Evolutionary conservation across 805 yeast species (phyloP), one percentile per base, ranked within the genome.

Genomic region (Candida namnaoensis): DNA sequence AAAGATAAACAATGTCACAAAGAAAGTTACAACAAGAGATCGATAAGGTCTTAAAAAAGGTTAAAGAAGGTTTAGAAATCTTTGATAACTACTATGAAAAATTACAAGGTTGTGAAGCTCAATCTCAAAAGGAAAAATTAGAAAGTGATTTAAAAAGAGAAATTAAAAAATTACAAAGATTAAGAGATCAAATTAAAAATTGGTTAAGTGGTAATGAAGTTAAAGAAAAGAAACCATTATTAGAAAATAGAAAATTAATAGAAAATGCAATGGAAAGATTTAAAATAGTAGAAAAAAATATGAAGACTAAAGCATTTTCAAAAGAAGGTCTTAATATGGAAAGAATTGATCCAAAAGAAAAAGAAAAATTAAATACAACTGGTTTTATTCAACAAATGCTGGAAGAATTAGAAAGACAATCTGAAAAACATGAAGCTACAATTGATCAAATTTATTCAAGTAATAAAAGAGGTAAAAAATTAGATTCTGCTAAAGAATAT

Each of bases 141-240:
- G 99, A 93, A 60, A 74, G 80, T 46, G 99, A 91, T 59, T 70
- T 91, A 58, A 90, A 93, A 66, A 82, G 93, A 54, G 98, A 93
- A 62, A 90, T 93, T 63, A 91, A 93, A 64, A 91, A 88, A 62
- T 71, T 91, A 44, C 99, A 91, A 60, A 78, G 96, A 59, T 80
- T 83, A 52, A 76, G 98, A 58, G 99, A 91, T 62, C 98, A 88
- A 66, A 86, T 91, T 53, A 91, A 91, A 65, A 84, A 85, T 43
- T 91, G 99, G 99, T 66, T 88, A 58, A 78, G 91, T 36, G 90
- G 91, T 50, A 85, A 82, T 51, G 95, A 90, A 47, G 88, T 90
- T 38, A 88, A 95, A 60, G 95, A 91, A 53, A 93, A 88, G 58
- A 85, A 83, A 53, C 74, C 80, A 13, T 67, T 87, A 48, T 69